Evolutionary conservation across 2,329 filamentous ascomycete genomes (phyloP).

Genomic region (Neoarthrinium moseri): DNA sequence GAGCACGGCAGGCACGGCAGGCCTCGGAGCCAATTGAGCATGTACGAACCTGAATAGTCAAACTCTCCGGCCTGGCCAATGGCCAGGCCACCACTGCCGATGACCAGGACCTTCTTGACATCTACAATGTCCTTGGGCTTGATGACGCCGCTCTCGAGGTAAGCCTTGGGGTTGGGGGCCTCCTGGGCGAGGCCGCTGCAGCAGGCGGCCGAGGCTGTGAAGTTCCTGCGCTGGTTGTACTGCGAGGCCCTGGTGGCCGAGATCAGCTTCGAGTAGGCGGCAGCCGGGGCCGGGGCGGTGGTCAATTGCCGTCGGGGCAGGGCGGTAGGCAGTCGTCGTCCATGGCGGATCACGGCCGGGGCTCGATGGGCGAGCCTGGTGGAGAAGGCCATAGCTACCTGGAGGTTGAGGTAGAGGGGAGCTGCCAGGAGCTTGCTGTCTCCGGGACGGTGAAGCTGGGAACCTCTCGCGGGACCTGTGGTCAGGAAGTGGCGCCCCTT

Average conservation of each 20-base stretch:
- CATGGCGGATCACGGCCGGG: constrained; percentile 56
- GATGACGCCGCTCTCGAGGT: constrained; percentile 84
- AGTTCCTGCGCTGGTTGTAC: constrained; percentile 44
- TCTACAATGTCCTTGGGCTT: constrained; percentile 77
- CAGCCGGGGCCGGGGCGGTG: constrained; percentile 32
- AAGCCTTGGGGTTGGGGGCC: constrained; percentile 80
- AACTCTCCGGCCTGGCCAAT: constrained; percentile 99
- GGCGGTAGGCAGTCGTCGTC: constrained; percentile 46
- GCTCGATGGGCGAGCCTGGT: constrained; percentile 52
- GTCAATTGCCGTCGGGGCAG: constrained; percentile 44
- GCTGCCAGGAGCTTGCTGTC: constrained; percentile 12
- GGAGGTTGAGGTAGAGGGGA: constrained; percentile 7
- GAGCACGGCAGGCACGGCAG: no score
- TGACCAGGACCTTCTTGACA: constrained; percentile 96
- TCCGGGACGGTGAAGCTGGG: constrained; percentile 14
- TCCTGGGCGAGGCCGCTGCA: constrained; percentile 53
- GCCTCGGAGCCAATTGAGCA: no score
- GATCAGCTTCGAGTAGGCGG: constrained; percentile 30
- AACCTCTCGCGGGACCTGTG: constrained; percentile 23
- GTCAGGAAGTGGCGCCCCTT: constrained; percentile 26
- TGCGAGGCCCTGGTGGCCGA: constrained; percentile 32
- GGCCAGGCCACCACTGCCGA: constrained; percentile 90
- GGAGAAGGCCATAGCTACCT: constrained; percentile 26
- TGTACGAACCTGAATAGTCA: constrained; percentile 86
- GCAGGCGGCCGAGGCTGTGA: constrained; percentile 44